phyloP scores from a whole-genome alignment of 805 yeast species.

The Cyberlindnera bimundalis region DNA sequence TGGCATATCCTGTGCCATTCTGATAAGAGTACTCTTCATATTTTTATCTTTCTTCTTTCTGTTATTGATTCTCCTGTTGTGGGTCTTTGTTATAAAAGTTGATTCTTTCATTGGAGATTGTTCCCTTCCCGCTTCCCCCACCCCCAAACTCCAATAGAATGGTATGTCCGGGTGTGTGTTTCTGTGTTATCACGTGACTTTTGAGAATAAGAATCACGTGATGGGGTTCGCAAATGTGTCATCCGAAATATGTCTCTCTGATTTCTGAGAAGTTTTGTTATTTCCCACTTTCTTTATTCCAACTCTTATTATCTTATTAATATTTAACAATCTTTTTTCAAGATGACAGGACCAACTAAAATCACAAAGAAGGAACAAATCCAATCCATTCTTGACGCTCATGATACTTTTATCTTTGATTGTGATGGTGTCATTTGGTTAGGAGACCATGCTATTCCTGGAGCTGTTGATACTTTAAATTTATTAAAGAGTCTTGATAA shows the following conservation, averaged over 20 bases:
- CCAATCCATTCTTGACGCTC: slow-evolving; percentile 51
- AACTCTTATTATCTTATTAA: too few relatives aligned
- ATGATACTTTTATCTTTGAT: slow-evolving; percentile 88
- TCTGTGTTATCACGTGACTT: too few relatives aligned
- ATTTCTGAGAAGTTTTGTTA: too few relatives aligned
- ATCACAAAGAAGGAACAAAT: slow-evolving; percentile 46
- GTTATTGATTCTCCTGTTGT: too few relatives aligned
- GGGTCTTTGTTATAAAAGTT: too few relatives aligned
- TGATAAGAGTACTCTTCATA: slow-evolving; percentile 2
- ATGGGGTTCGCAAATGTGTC: not conserved
- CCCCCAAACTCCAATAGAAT: not conserved
- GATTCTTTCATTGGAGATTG: too few relatives aligned
- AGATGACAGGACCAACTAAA: slow-evolving; percentile 37
- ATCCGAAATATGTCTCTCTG: not conserved
- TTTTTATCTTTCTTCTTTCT: not conserved
- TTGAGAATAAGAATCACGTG: not conserved
- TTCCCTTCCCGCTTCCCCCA: not conserved
- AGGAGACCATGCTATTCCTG: slow-evolving; percentile 78
- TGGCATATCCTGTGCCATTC: slow-evolving; percentile 68
- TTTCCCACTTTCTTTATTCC: too few relatives aligned
- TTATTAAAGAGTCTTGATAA: slow-evolving; percentile 54
- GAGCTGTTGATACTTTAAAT: slow-evolving; percentile 69
- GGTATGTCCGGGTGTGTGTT: too few relatives aligned
- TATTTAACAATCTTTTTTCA: not conserved
- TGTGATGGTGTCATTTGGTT: slow-evolving; percentile 98